phyloP scores from a whole-genome alignment of 805 yeast species.

The Yarrowia keelungensis region DNA sequence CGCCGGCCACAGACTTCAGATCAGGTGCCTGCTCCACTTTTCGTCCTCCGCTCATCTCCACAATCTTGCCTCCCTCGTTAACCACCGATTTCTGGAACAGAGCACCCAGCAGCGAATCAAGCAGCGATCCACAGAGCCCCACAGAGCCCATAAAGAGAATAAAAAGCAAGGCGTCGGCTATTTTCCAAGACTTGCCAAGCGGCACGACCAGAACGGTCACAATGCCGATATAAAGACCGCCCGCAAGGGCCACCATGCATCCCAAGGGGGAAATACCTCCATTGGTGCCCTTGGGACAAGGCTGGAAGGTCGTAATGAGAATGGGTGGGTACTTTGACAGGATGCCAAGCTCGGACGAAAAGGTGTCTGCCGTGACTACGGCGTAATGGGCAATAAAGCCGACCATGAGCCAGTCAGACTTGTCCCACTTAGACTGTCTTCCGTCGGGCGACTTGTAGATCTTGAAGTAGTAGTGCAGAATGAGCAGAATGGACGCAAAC shows the following conservation, averaged over 20 bases:
- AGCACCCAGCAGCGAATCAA: conserved; percentile 57
- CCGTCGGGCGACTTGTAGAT: conserved; percentile 28
- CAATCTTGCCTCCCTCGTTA: conserved; percentile 51
- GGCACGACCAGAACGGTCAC: conserved; percentile 47
- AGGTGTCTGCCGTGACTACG: conserved; percentile 57
- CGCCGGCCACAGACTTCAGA: conserved; percentile 49
- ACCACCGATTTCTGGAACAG: conserved; percentile 52
- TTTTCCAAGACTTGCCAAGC: conserved; percentile 41
- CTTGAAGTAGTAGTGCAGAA: conserved; percentile 43
- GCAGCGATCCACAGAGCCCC: conserved; percentile 53
- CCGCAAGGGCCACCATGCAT: conserved; percentile 50
- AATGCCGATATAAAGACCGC: conserved; percentile 51
- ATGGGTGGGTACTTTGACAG: conserved; percentile 52
- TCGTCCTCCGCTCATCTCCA: conserved; percentile 48
- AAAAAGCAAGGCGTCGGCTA: conserved; percentile 41
- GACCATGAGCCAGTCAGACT: conserved; percentile 41
- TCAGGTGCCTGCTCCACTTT: conserved; percentile 41
- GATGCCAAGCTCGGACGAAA: conserved; percentile 58
- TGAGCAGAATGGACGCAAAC: conserved; percentile 51
- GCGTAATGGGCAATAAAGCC: conserved; percentile 53
- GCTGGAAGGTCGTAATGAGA: conserved; percentile 53
- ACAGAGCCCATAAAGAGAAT: conserved; percentile 47
- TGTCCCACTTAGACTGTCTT: conserved; percentile 20
- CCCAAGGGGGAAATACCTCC: conserved; percentile 56
- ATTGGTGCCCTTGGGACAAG: conserved; percentile 58